A percentile compares a stretch with the other conserved stretches of the same genome.
phyloP scores from a whole-genome alignment of 495 filamentous ascomycete genomes.

The Aspergillus campestris region DNA sequence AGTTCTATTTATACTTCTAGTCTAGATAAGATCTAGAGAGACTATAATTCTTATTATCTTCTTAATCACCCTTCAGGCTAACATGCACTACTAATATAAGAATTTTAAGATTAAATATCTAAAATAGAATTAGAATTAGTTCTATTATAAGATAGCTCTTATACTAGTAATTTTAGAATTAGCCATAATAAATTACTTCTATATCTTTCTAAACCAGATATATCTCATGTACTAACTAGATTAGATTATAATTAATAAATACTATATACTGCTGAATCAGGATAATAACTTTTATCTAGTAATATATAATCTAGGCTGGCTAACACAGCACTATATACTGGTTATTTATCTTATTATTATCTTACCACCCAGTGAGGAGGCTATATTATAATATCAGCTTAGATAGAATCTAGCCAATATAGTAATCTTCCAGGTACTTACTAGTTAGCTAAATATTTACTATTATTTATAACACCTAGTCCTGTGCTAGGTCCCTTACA shows the following conservation, averaged over 20 bases:
- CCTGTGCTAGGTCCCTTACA: no score
- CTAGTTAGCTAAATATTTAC: no score
- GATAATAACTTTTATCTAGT: neutral
- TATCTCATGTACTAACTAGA: conserved; percentile 4
- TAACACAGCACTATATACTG: no score
- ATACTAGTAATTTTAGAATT: conserved; percentile 16
- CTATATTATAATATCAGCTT: no score
- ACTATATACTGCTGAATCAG: neutral
- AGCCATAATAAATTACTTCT: conserved; percentile 2
- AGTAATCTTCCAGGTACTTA: no score
- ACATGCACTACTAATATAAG: conserved; percentile 6
- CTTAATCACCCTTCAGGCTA: conserved; percentile 8
- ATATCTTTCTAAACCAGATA: conserved; percentile 11
- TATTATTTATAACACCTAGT: no score
- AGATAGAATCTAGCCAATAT: no score
- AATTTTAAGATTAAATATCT: conserved; percentile 3
- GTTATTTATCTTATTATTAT: no score
- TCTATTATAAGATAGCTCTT: conserved; percentile 7
- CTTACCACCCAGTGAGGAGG: no score
- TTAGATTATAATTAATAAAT: conserved; percentile 15
- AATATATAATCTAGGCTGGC: neutral
- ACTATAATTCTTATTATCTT: conserved; percentile 1
- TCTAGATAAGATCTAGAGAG: neutral
- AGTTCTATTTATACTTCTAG: conserved; percentile 18
- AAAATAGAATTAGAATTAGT: conserved; percentile 5